phyloP scores from a whole-genome alignment of 441 rosid genomes.

The Syzygium malaccense region DNA sequence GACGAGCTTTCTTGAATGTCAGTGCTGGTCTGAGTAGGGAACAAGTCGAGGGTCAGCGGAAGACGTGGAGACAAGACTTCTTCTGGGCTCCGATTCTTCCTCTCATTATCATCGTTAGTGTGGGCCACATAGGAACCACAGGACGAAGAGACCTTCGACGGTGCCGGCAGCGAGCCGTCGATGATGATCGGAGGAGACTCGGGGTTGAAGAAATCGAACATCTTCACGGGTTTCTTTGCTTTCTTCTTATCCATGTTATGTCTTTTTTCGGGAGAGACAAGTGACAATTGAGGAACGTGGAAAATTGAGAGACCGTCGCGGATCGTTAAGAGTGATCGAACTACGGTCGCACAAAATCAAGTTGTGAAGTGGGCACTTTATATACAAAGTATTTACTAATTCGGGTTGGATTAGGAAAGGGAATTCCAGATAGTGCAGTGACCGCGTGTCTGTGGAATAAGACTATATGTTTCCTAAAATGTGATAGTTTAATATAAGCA shows the following conservation, averaged over 20 bases:
- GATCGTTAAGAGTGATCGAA: too few relatives aligned
- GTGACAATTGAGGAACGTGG: too few relatives aligned
- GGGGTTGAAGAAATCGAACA: not conserved
- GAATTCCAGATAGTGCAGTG: not conserved
- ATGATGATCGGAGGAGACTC: not conserved
- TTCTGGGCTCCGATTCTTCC: not conserved
- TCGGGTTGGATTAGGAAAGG: not conserved
- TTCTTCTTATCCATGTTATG: not conserved
- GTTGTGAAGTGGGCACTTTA: not conserved
- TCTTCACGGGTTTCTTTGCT: not conserved
- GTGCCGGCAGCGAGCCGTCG: fast-evolving
- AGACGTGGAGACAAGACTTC: not conserved
- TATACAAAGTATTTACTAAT: not conserved
- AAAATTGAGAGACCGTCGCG: too few relatives aligned
- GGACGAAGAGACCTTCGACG: not conserved
- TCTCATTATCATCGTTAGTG: not conserved
- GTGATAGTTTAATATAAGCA: not conserved
- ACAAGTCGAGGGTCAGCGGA: not conserved
- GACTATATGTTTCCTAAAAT: not conserved
- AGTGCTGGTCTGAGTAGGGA: not conserved
- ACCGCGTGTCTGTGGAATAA: not conserved
- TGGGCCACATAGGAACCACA: not conserved
- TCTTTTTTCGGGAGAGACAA: not conserved
- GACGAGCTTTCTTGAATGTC: not conserved
- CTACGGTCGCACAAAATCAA: not conserved